A percentile compares a stretch with the other conserved stretches of the same genome.
Conservation (phyloP, 805 yeast species). For the Zygosaccharomyces gambellarensis region DNA sequence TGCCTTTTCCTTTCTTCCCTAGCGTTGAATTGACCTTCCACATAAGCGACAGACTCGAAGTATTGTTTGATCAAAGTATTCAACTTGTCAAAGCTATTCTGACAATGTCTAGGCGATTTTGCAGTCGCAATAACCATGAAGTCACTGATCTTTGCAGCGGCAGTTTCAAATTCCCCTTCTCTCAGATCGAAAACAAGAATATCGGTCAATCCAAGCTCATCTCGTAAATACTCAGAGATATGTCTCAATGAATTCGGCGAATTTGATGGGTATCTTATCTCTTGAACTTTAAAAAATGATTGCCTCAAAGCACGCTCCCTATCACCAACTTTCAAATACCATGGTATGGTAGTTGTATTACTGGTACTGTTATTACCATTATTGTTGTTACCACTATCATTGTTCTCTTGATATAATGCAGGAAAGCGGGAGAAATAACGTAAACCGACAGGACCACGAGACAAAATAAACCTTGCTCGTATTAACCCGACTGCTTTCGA, state of each 20-base stretch:
- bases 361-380: neutral
- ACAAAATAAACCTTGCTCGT: neutral
- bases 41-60: constrained; percentile 41
- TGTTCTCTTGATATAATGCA: neutral
- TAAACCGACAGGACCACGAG: neutral
- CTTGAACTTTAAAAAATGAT: constrained; percentile 32
- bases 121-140: constrained; percentile 69
- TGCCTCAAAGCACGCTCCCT: constrained; percentile 38
- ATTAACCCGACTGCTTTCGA: neutral
- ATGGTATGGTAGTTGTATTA: constrained; percentile 38
- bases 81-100: constrained; percentile 61
- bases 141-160: constrained; percentile 36
- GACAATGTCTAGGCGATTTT: constrained; percentile 68
- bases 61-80: constrained; percentile 53
- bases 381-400: too few species aligned
- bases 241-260: constrained; percentile 48
- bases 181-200: constrained; percentile 62
- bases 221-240: constrained; percentile 40
- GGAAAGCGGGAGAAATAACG: neutral
- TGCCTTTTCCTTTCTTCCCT: constrained; percentile 48
- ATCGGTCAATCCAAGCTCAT: constrained; percentile 62
- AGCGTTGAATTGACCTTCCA: constrained; percentile 69
- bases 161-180: constrained; percentile 37
- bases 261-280: constrained; percentile 57
- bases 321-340: constrained; percentile 49